Percentiles rank a stretch among this genome's conserved stretches.
Conservation (phyloP, 345 rosid genomes). For the Conringia planisiliqua region DNA sequence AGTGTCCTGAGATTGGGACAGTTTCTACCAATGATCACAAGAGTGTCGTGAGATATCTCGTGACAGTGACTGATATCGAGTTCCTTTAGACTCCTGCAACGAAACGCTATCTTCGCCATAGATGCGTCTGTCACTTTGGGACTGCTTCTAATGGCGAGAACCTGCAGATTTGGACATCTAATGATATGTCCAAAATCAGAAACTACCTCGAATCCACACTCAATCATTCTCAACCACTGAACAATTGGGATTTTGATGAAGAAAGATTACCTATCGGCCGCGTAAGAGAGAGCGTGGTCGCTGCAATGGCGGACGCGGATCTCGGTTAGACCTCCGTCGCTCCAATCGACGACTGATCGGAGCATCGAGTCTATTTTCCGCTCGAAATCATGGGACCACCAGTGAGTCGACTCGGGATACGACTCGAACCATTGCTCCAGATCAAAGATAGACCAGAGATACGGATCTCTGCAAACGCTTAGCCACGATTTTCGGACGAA, state of each 20-base stretch:
- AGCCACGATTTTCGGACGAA: slow-evolving; percentile 73
- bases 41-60: slow-evolving; percentile 67
- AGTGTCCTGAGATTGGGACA: slow-evolving; percentile 58
- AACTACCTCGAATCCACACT: background rate
- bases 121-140: slow-evolving; percentile 68
- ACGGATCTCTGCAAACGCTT: slow-evolving; percentile 59
- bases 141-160: slow-evolving; percentile 64
- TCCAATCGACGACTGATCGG: slow-evolving; percentile 61
- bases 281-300: slow-evolving; percentile 56
- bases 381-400: slow-evolving; percentile 76
- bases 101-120: slow-evolving; percentile 53
- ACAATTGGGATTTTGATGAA: too few relatives aligned
- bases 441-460: slow-evolving; percentile 61
- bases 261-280: slow-evolving; percentile 50
- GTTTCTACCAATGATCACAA: slow-evolving; percentile 58
- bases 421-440: slow-evolving; percentile 59
- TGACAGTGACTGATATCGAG: slow-evolving; percentile 79
- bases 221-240: too few relatives aligned
- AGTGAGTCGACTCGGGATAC: slow-evolving; percentile 42
- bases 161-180: slow-evolving; percentile 67
- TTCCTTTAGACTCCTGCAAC: slow-evolving; percentile 54
- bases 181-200: background rate
- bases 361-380: slow-evolving; percentile 63
- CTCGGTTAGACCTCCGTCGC: slow-evolving; percentile 49
- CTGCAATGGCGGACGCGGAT: slow-evolving; percentile 82